phyloP scores from a whole-genome alignment of 371 early-diverging fungal genomes.

The Dinochytrium kinnereticum region DNA sequence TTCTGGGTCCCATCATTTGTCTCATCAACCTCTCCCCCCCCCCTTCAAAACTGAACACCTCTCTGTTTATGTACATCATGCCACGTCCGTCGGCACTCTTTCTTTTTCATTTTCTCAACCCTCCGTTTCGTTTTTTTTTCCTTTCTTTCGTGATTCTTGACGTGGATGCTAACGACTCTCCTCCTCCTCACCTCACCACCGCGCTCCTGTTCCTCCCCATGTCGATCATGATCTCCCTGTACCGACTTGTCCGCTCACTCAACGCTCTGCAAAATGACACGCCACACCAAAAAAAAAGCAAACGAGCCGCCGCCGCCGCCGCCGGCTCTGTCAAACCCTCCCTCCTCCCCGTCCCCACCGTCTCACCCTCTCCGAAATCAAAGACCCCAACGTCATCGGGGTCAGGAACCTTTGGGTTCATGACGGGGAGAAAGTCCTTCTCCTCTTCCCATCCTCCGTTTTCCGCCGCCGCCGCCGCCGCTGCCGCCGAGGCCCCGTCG shows the following conservation, averaged over 20 bases:
- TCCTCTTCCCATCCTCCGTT: not conserved
- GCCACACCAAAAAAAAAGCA: not conserved
- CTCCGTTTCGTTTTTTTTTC: too few species aligned
- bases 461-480: not conserved
- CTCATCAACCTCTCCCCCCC: not conserved
- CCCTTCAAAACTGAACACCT: not conserved
- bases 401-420: not conserved
- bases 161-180: not conserved
- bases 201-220: not conserved
- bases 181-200: not conserved
- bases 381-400: not conserved
- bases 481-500: not conserved
- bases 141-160: not conserved
- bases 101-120: not conserved
- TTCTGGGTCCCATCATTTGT: not conserved
- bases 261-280: not conserved
- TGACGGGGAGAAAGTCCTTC: not conserved
- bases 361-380: slow-evolving; percentile 15
- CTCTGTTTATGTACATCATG: not conserved
- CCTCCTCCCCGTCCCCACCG: slow-evolving; percentile 10
- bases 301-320: not conserved
- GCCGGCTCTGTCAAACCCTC: not conserved
- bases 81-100: not conserved
- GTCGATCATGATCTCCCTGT: not conserved
- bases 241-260: not conserved